Evolutionary conservation across 495 filamentous ascomycete genomes (phyloP).

Genomic region (Talaromyces stipitatus): DNA sequence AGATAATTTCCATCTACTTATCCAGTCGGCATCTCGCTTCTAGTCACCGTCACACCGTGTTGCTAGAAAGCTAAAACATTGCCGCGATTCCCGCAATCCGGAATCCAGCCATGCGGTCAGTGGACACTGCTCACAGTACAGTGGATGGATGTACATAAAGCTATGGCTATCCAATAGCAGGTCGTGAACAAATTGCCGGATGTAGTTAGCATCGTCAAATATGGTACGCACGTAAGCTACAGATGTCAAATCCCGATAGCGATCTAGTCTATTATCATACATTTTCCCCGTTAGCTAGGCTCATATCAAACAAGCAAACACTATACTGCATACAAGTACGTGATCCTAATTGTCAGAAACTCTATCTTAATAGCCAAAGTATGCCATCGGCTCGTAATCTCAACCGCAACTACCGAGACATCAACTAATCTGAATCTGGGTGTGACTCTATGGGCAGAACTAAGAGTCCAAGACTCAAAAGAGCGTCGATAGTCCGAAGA

Average conservation of each 20-base stretch:
- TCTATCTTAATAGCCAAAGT: not conserved
- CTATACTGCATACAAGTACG: not conserved
- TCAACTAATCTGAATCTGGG: not conserved
- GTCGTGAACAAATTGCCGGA: not conserved
- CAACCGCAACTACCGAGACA: not conserved
- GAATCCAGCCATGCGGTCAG: too few relatives aligned
- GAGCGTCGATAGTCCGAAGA: not conserved
- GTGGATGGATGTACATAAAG: too few relatives aligned
- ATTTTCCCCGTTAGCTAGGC: not conserved
- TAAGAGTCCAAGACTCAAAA: too few relatives aligned
- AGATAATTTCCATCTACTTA: too few relatives aligned
- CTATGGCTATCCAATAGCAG: not conserved
- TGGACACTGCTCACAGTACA: too few relatives aligned
- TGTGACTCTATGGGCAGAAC: not conserved
- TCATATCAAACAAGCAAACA: not conserved
- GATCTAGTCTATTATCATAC: not conserved
- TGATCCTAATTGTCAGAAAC: not conserved
- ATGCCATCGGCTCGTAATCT: not conserved
- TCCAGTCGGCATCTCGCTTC: not conserved
- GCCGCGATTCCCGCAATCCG: not conserved
- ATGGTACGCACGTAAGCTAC: not conserved
- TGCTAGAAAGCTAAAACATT: not conserved
- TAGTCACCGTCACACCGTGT: not conserved
- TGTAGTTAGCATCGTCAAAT: too few relatives aligned
- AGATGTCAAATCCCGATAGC: not conserved